Conservation (phyloP, 495 filamentous ascomycete genomes). For the Tirmania nivea region DNA sequence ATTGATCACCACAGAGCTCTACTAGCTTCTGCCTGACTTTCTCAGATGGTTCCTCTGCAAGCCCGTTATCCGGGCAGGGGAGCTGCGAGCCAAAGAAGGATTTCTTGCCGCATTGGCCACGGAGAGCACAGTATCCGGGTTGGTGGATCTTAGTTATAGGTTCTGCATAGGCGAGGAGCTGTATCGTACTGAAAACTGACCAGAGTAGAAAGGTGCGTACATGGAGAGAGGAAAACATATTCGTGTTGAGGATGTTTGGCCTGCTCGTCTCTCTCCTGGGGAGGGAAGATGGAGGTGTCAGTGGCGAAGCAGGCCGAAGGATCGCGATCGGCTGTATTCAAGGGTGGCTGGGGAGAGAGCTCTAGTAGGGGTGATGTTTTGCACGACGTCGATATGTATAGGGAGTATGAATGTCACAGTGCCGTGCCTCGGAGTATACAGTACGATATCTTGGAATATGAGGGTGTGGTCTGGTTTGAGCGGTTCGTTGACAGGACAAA, state of each 20-base stretch:
- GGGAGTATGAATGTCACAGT: too few relatives aligned
- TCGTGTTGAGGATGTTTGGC: neutral
- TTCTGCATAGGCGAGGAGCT: neutral
- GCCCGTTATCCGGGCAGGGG: slow-evolving; percentile 82
- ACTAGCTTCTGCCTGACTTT: slow-evolving; percentile 52
- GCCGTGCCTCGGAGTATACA: too few relatives aligned
- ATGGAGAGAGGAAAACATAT: neutral
- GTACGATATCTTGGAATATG: too few relatives aligned
- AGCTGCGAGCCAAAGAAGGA: slow-evolving; percentile 69
- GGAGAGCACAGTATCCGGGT: slow-evolving; percentile 70
- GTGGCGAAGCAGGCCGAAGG: too few relatives aligned
- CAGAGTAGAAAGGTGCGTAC: neutral
- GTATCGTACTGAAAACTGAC: neutral
- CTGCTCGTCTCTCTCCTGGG: neutral
- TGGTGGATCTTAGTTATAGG: slow-evolving; percentile 47
- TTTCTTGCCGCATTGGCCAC: slow-evolving; percentile 67
- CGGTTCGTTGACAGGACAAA: too few relatives aligned
- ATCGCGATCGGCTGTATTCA: too few relatives aligned
- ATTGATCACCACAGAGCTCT: slow-evolving; percentile 67
- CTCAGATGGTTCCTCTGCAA: slow-evolving; percentile 49
- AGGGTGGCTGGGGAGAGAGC: too few relatives aligned
- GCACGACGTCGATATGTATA: too few relatives aligned
- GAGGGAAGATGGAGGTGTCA: too few relatives aligned
- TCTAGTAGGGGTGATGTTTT: too few relatives aligned
- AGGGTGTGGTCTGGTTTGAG: too few relatives aligned